Evolutionary conservation across 1,284 basidiomycete genomes (phyloP).

Genomic region (Leccinum angustisporum): DNA sequence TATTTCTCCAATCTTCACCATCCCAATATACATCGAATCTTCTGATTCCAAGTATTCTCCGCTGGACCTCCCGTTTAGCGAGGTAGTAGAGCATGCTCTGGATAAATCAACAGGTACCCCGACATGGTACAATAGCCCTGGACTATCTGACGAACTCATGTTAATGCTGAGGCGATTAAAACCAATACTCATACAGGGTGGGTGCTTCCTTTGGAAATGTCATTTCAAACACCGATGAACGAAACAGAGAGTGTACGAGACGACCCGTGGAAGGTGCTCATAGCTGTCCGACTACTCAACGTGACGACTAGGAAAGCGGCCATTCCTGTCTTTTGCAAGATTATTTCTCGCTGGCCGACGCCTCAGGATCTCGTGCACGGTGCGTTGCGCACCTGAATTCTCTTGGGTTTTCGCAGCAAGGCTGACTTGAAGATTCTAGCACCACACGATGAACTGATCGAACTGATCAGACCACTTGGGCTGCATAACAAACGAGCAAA

Average conservation of each 20-base stretch:
- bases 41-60: slow-evolving; percentile 9
- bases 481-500: slow-evolving; percentile 50
- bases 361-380: slow-evolving; percentile 52
- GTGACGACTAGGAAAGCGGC: slow-evolving; percentile 33
- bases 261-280: slow-evolving; percentile 34
- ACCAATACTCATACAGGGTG: slow-evolving; percentile 34
- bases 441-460: slow-evolving; percentile 40
- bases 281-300: slow-evolving; percentile 33
- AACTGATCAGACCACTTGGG: slow-evolving; percentile 50
- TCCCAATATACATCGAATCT: slow-evolving; percentile 4
- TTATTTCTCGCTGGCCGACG: slow-evolving; percentile 53
- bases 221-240: neutral
- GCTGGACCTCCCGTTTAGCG: neutral
- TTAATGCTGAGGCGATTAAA: slow-evolving; percentile 30
- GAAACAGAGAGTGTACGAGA: slow-evolving; percentile 26
- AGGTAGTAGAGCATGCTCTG: neutral
- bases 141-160: slow-evolving; percentile 26
- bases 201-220: neutral
- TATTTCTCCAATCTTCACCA: slow-evolving; percentile 5
- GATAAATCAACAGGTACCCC: neutral
- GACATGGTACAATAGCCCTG: slow-evolving; percentile 4
- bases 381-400: slow-evolving; percentile 17
- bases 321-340: slow-evolving; percentile 46
- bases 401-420: neutral
- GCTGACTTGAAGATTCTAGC: slow-evolving; percentile 7